These are phyloP conservation scores for Fusarium brachygibbosum DNA, from an alignment of 2,329 filamentous ascomycete genomes.

Conservation along the genomic window DNA sequence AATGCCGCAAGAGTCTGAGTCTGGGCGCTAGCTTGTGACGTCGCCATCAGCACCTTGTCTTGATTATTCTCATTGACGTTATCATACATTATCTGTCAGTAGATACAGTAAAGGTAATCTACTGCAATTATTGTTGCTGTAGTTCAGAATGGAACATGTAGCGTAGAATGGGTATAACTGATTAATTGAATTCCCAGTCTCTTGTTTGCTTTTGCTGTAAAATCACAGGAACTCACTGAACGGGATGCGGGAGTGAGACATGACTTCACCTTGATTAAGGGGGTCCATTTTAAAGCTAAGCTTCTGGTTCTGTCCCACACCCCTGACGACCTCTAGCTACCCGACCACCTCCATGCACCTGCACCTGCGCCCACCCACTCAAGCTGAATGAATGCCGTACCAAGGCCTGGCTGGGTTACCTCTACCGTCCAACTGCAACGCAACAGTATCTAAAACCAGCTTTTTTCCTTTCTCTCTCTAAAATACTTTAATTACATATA, in stretches of 20 bases:
- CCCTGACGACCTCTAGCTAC: constrained; percentile 24
- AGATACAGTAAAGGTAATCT: too few species aligned
- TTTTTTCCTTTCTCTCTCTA: constrained; percentile 27
- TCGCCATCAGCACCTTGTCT: constrained; percentile 41
- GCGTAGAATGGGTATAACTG: too few species aligned
- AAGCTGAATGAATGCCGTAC: constrained; percentile 18
- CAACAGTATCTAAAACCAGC: constrained; percentile 27
- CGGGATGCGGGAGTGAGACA: constrained; percentile 47
- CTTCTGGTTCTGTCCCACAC: constrained; percentile 32
- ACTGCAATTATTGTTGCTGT: too few species aligned
- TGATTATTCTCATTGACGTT: constrained; percentile 12
- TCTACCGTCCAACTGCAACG: constrained; percentile 6
- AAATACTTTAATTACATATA: constrained; percentile 41
- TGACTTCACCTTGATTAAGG: constrained; percentile 46
- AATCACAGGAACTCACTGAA: constrained; percentile 6
- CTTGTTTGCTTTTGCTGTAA: constrained; percentile 8
- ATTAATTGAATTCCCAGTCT: constrained; percentile 1
- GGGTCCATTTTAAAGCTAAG: constrained; percentile 34
- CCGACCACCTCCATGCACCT: not conserved
- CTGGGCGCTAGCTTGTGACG: constrained; percentile 41
- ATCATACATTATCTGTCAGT: too few species aligned
- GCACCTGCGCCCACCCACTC: constrained; percentile 21
- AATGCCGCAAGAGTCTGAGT: constrained; percentile 20
- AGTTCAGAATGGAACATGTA: too few species aligned
- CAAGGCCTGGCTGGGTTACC: not conserved